phyloP scores from a whole-genome alignment of 2,329 filamentous ascomycete genomes.

The Thermoascus crustaceus region DNA sequence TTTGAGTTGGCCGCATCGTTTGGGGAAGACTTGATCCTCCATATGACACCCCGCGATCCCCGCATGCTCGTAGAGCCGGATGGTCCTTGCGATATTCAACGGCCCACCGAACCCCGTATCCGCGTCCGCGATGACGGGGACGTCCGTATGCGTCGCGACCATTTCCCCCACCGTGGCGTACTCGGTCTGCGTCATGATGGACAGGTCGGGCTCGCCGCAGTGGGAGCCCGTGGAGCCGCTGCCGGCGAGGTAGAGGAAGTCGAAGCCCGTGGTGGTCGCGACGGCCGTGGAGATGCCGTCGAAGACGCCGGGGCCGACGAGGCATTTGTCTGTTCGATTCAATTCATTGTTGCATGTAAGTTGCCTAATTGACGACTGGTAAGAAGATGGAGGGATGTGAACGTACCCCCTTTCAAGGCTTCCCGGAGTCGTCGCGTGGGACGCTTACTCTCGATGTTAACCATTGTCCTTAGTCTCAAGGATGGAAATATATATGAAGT shows the following conservation, averaged over 20 bases:
- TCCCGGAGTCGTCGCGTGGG: neutral
- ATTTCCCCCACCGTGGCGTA: constrained; percentile 40
- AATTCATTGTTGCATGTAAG: too few species aligned
- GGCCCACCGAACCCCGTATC: constrained; percentile 17
- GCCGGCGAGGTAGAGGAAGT: constrained; percentile 38
- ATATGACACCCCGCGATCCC: constrained; percentile 55
- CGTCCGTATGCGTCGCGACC: constrained; percentile 36
- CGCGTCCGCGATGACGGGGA: constrained; percentile 17
- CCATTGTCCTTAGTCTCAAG: too few species aligned
- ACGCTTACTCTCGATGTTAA: neutral
- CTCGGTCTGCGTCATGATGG: constrained; percentile 36
- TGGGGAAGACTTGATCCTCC: constrained; percentile 50
- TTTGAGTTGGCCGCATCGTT: constrained; percentile 57
- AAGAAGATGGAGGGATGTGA: neutral
- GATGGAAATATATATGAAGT: too few species aligned
- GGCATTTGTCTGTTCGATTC: neutral
- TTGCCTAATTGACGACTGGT: neutral
- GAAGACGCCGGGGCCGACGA: constrained; percentile 29
- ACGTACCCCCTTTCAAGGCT: neutral
- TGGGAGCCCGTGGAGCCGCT: constrained; percentile 32
- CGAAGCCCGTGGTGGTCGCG: constrained; percentile 5
- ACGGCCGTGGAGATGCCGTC: constrained; percentile 20
- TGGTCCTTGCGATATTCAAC: constrained; percentile 40
- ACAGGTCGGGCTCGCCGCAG: constrained; percentile 27
- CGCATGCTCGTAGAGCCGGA: constrained; percentile 44